These are phyloP conservation scores for Leccinum broughii DNA, from an alignment of 768 basidiomycete genomes.

Conservation along the genomic window DNA sequence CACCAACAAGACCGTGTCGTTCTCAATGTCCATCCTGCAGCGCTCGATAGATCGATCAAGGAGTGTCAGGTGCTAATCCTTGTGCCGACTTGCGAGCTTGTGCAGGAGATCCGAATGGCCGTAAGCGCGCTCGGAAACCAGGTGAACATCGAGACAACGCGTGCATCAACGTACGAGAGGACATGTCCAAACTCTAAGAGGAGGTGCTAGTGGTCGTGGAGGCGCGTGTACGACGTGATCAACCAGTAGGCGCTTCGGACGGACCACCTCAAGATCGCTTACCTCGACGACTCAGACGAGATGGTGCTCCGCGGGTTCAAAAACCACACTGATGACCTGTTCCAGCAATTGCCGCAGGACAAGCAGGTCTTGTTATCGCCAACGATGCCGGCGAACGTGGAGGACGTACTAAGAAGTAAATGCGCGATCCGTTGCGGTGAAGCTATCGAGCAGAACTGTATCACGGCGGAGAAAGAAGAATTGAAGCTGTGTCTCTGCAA, in stretches of 20 bases:
- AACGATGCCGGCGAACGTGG: slow-evolving; percentile 95
- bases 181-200: slow-evolving; percentile 95
- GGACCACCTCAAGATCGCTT: slow-evolving; percentile 82
- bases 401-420: slow-evolving; percentile 99
- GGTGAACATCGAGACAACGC: slow-evolving; percentile 94
- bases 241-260: slow-evolving; percentile 86
- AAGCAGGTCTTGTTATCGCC: slow-evolving; percentile 97
- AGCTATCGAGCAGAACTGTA: slow-evolving; percentile 99
- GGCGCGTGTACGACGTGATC: slow-evolving; percentile 94
- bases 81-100: slow-evolving; percentile 74
- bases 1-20: slow-evolving; percentile 99
- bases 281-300: slow-evolving; percentile 98
- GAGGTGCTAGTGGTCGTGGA: slow-evolving; percentile 89
- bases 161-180: slow-evolving; percentile 96
- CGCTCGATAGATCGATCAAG: slow-evolving; percentile 82
- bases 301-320: slow-evolving; percentile 98
- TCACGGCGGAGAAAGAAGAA: slow-evolving; percentile 98
- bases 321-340: slow-evolving; percentile 98
- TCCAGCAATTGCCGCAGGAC: slow-evolving; percentile 94
- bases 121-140: slow-evolving; percentile 92
- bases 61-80: slow-evolving; percentile 96
- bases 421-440: slow-evolving; percentile 96
- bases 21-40: slow-evolving; percentile 97
- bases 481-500: slow-evolving; percentile 99
- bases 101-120: slow-evolving; percentile 96